These are phyloP conservation scores for Gentiana straminea DNA, from an alignment of 257 asterid species.

Conservation along the genomic window DNA sequence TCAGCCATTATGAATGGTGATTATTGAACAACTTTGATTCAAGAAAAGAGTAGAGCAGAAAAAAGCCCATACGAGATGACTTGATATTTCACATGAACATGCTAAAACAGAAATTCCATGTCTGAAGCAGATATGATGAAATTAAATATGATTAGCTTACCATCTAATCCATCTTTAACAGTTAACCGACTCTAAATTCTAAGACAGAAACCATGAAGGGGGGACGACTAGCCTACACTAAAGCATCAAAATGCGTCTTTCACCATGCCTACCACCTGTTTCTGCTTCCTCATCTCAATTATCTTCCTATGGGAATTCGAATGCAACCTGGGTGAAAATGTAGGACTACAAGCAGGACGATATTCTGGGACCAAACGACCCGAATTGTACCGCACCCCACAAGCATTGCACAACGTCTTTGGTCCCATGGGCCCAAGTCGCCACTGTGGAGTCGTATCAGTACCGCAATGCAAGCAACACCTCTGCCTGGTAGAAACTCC, in stretches of 20 bases:
- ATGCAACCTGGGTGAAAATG: slow-evolving; percentile 46
- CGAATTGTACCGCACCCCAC: slow-evolving; percentile 84
- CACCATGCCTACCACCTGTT: slow-evolving; percentile 30
- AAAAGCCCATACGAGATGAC: too few relatives aligned
- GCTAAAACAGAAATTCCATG: too few relatives aligned
- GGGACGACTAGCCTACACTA: slow-evolving; percentile 40
- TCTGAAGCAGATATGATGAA: slow-evolving; percentile 11
- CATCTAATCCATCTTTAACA: slow-evolving; percentile 19
- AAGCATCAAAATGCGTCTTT: slow-evolving; percentile 43
- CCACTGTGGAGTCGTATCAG: slow-evolving; percentile 90
- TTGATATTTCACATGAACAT: too few relatives aligned
- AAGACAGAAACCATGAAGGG: slow-evolving; percentile 23
- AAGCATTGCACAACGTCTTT: slow-evolving; percentile 77
- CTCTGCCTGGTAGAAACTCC: slow-evolving; percentile 39
- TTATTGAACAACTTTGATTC: too few relatives aligned
- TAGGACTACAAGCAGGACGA: slow-evolving; percentile 80
- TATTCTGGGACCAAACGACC: slow-evolving; percentile 89
- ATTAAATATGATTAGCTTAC: slow-evolving; percentile 20
- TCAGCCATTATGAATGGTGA: too few relatives aligned
- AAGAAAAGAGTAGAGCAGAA: too few relatives aligned
- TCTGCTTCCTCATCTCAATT: slow-evolving; percentile 78
- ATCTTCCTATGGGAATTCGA: slow-evolving; percentile 82
- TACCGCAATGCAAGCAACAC: slow-evolving; percentile 68
- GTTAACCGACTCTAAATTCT: slow-evolving; percentile 28
- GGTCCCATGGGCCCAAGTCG: slow-evolving; percentile 87